Evolutionary conservation across 208 protist species (phyloP).

Genomic region (Borovskyia barvae): DNA sequence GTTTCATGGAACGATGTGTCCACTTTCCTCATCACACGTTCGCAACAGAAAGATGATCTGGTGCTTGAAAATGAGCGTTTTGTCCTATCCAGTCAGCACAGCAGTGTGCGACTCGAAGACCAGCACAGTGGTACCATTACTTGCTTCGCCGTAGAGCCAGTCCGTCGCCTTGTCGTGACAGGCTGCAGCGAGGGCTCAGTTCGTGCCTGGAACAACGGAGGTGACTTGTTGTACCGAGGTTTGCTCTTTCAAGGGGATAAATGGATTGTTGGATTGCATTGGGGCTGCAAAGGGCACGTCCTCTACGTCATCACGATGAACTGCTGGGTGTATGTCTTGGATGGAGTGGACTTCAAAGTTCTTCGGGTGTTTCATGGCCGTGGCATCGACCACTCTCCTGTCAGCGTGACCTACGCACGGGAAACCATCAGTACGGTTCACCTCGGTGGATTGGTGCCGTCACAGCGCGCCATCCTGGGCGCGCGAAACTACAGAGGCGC

Average conservation of each 20-base stretch:
- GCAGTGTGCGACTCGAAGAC: conserved; percentile 15
- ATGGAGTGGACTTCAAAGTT: conserved; percentile 67
- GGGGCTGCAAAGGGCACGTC: conserved; percentile 32
- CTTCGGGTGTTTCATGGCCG: conserved; percentile 68
- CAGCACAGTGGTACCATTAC: conserved; percentile 53
- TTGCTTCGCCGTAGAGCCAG: conserved; percentile 30
- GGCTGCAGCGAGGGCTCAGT: conserved; percentile 73
- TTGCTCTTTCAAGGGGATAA: conserved; percentile 55
- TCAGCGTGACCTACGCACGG: conserved; percentile 58
- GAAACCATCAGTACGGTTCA: conserved; percentile 54
- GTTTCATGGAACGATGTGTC: conserved; percentile 79
- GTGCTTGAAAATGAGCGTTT: conserved; percentile 48
- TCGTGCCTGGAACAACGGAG: conserved; percentile 61
- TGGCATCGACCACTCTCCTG: conserved; percentile 39
- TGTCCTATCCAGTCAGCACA: conserved; percentile 32
- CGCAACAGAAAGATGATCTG: conserved; percentile 53
- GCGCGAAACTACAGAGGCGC: conserved; percentile 6
- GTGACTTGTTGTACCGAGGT: conserved; percentile 46
- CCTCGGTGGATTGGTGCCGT: conserved; percentile 43
- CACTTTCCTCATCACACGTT: conserved; percentile 73
- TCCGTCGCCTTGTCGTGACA: conserved; percentile 50
- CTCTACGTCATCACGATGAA: conserved; percentile 74
- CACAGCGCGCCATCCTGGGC: background rate
- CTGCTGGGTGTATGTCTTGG: conserved; percentile 60
- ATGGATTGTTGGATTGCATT: conserved; percentile 84